Conservation (phyloP, 163 green algal species). For the Chlorella variabilis region DNA sequence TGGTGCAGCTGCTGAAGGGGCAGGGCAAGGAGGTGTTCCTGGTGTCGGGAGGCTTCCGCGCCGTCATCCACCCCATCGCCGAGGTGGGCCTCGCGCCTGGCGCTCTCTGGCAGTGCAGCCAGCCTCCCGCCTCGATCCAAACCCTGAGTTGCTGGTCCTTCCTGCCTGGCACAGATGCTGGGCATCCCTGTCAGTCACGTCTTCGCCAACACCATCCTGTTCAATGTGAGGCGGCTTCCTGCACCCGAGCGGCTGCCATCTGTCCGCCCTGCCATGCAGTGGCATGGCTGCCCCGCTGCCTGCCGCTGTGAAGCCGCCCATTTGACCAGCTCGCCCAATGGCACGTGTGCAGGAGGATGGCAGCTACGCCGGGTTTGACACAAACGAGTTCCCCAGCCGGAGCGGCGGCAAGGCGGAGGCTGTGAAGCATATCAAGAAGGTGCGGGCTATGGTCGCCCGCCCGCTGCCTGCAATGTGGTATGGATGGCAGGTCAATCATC, state of each 20-base stretch:
- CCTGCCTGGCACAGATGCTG: conserved; percentile 67
- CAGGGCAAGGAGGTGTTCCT: conserved; percentile 89
- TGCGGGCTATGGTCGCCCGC: neutral
- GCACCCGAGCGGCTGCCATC: no score
- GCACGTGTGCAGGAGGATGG: conserved; percentile 74
- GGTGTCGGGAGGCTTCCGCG: conserved; percentile 95
- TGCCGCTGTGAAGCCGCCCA: no score
- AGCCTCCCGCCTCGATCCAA: no score
- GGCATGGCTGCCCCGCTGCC: neutral
- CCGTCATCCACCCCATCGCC: conserved; percentile 97
- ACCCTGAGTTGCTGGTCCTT: neutral
- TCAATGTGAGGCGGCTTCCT: conserved; percentile 64
- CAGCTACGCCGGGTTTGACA: conserved; percentile 93
- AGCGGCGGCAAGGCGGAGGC: conserved; percentile 93
- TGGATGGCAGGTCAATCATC: no score
- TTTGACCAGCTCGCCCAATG: no score
- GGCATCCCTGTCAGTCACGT: conserved; percentile 86
- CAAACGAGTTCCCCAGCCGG: conserved; percentile 89
- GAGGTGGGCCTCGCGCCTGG: conserved; percentile 39
- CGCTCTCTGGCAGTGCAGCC: no score
- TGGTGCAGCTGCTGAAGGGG: conserved; percentile 75
- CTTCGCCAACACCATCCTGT: conserved; percentile 96
- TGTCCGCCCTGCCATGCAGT: no score
- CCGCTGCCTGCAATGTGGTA: neutral
- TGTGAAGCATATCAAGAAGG: conserved; percentile 85